Base-by-base conservation (phyloP, 495 filamentous ascomycete species). In the Penicillium nucicola region DNA sequence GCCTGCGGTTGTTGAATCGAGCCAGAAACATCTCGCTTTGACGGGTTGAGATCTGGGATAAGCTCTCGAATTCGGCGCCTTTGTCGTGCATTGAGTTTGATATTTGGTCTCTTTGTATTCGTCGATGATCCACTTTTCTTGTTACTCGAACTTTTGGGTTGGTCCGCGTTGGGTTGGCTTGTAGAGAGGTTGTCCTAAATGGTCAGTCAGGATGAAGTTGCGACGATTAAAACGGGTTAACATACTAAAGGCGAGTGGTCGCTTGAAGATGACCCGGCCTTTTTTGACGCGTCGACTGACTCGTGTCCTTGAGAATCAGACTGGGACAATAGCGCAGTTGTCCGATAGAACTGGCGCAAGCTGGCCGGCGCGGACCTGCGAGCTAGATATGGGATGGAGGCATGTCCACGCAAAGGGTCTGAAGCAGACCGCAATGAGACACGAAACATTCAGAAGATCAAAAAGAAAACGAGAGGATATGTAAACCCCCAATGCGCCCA, bases 381-480 rank as follows among this genome's bases (percentile, higher is more conserved):
- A 15, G 62, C 52, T 61, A 70, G 37, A 58, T 67, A 76, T 43
- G 67, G 69, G 47, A 64, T 43, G 56, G 63, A 73, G 49, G 70
- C 62, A 67, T 73, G 55, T 39, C 61, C 61, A 46, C 66, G 62
- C 20, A 62, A 23, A 55, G 67, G 70, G 66, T 64, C 70, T 69
- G 67, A 56, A 45, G 60, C 62, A 66, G 71, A 72, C 68, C 71
- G 63, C 43, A 68, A 45, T 30, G 66, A 71, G 42, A 57, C 52
- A 52, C 71, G 71, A 57, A 74, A 66, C 73, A 76, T 76, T 38
- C 67, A 58, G 61, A 46, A 19, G 23, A 10, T 30, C 33, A 34
- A 14, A 18, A 48, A 37, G 23, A 30, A 50, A 14, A 12, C 50
- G 33, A 31, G 53, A 13, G 18, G 18, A 53, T 25, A 35, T 11